Conservation (phyloP, 352 stramenopile genomes). For the Phytophthora cajani region DNA sequence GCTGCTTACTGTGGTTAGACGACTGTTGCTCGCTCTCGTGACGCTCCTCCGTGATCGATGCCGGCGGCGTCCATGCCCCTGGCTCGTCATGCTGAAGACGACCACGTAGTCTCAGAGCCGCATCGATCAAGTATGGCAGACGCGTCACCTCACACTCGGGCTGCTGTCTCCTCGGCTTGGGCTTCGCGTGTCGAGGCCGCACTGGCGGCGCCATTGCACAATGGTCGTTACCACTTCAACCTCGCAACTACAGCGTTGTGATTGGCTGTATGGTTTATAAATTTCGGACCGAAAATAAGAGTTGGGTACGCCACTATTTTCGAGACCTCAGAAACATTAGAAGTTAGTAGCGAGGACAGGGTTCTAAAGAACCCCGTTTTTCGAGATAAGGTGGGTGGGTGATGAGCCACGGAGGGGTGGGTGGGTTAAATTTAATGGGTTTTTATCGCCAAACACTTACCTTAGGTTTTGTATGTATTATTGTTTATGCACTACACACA, state of each 20-base stretch:
- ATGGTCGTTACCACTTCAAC: slow-evolving; percentile 21
- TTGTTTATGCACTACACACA: no score
- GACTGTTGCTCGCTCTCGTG: slow-evolving; percentile 15
- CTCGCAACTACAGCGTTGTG: slow-evolving; percentile 4
- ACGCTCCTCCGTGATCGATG: slow-evolving; percentile 18
- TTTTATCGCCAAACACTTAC: no score
- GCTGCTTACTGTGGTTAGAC: background rate
- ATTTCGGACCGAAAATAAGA: slow-evolving; percentile 5
- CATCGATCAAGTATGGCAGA: slow-evolving; percentile 26
- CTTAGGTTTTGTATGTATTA: no score
- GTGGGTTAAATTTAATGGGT: no score
- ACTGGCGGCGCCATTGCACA: background rate
- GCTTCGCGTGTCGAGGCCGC: slow-evolving; percentile 9
- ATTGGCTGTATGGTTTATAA: slow-evolving; percentile 11
- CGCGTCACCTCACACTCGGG: slow-evolving; percentile 10
- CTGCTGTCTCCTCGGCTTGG: slow-evolving; percentile 1
- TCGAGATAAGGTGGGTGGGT: no score
- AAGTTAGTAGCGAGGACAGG: no score
- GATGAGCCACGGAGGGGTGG: no score
- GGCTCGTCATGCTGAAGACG: slow-evolving; percentile 8
- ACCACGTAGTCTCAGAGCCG: slow-evolving; percentile 7
- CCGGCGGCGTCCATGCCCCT: slow-evolving; percentile 1
- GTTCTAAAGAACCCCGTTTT: no score
- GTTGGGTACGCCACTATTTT: background rate
- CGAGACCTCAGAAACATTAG: background rate